phyloP scores from a whole-genome alignment of 108 stramenopile species.

The Tribonema minus region DNA sequence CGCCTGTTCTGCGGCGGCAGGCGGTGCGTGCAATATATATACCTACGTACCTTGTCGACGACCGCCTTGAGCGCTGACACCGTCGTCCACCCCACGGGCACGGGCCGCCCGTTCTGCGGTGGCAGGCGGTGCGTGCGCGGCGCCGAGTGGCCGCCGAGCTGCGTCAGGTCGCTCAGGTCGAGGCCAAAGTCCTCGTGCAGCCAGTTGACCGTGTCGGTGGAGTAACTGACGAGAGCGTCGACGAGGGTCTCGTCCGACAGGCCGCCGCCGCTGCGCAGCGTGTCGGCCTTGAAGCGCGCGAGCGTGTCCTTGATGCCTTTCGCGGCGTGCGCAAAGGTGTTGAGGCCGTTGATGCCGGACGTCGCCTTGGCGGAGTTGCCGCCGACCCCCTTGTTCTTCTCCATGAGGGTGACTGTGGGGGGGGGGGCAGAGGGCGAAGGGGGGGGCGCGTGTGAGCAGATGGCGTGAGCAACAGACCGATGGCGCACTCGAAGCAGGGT shows the following conservation, averaged over 20 bases:
- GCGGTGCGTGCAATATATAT: no score
- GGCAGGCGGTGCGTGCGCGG: slow-evolving; percentile 8
- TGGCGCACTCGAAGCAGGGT: no score
- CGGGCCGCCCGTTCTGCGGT: neutral
- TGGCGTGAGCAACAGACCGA: no score
- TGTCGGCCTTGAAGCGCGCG: neutral
- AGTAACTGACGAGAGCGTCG: neutral
- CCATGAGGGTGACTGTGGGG: neutral
- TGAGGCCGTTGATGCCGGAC: neutral
- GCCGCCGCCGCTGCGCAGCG: neutral
- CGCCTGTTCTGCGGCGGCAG: no score
- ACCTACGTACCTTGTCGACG: no score
- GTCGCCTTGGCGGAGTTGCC: neutral
- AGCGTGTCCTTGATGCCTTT: neutral
- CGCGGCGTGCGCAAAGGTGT: neutral
- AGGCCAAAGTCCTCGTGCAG: neutral
- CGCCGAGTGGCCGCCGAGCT: neutral
- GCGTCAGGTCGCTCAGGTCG: neutral
- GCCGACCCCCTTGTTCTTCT: neutral
- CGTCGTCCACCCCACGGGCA: slow-evolving; percentile 4
- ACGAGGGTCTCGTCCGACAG: neutral
- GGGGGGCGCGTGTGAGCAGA: no score
- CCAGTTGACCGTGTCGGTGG: neutral
- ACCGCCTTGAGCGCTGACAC: neutral
- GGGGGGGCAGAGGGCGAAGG: no score